phyloP scores from a whole-genome alignment of 164 flowering plant genomes.

The Vitis amurensis region DNA sequence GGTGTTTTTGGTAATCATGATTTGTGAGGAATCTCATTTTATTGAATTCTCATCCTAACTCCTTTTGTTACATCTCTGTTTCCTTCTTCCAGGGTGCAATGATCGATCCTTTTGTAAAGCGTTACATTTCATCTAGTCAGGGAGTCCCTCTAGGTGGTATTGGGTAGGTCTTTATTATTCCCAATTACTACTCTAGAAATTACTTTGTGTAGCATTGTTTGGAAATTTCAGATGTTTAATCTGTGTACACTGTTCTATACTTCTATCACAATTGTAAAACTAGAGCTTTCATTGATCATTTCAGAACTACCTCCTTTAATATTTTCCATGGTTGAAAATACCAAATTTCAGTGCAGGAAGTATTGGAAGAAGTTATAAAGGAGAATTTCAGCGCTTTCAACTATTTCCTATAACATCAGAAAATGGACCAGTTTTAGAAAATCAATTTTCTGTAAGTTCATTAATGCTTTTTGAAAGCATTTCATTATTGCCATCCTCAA shows the following conservation, averaged over 20 bases:
- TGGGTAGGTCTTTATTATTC: slow-evolving; percentile 51
- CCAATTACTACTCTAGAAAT: background rate
- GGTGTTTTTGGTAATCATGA: too few relatives aligned
- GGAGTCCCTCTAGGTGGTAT: slow-evolving; percentile 88
- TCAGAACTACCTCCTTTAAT: background rate
- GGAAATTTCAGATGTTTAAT: too few relatives aligned
- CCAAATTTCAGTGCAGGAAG: slow-evolving; percentile 75
- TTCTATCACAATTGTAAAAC: too few relatives aligned
- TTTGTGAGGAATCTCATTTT: background rate
- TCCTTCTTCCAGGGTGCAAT: slow-evolving; percentile 40
- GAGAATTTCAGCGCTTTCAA: slow-evolving; percentile 92
- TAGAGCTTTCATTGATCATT: background rate
- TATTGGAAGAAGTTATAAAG: slow-evolving; percentile 89
- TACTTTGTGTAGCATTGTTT: background rate
- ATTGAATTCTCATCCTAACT: background rate
- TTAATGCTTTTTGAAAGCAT: background rate
- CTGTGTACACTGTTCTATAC: too few relatives aligned
- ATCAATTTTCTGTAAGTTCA: slow-evolving; percentile 92
- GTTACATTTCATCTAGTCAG: slow-evolving; percentile 49
- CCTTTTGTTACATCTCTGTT: background rate
- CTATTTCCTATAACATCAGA: slow-evolving; percentile 72
- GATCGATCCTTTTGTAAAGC: slow-evolving; percentile 58
- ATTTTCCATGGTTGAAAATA: slow-evolving; percentile 3
- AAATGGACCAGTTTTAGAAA: slow-evolving; percentile 80
- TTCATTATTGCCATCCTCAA: too few relatives aligned